Base-by-base conservation (phyloP, 352 stramenopile species). In the Globisporangium recalcitrans region DNA sequence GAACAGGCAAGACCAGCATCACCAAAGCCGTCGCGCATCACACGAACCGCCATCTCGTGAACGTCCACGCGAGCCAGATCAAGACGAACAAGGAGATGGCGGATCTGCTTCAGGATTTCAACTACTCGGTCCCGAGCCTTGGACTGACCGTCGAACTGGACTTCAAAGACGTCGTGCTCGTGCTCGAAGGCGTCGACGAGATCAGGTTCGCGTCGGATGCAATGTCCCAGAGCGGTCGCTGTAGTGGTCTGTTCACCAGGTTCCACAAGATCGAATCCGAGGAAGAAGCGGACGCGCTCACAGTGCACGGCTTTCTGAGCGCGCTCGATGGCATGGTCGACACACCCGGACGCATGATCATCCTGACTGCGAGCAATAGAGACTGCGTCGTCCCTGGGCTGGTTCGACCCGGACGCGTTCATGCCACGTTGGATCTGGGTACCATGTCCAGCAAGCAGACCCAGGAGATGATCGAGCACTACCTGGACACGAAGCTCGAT, bases 1-100 rank as follows among this genome's bases (percentile, higher is more conserved):
- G 82, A 32, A 85, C 77, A 10, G 73, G 81, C 42, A 95, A 93
- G 65, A 95, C 82, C 5, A 82, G 65, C 56, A 58, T 93, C 13
- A 82, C 83, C 70, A 82, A 86, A 56, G 77, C 80, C 19, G 42
- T 95, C 7, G 80, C 85, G 40, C 72, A 86, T 16, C 60, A 77
- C 58, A 64, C 83, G n/a, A 63, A 64, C 22, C 71, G 75, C 36
- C 70, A 88, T 26, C 77, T 88, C 44, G 64, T 86, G 26, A 67
- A 65, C 34, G 66, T 86, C 36, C 55, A 64, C 19, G 56, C 82
- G 3, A 53, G 27, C 14, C 65, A 70, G 11, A 63, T 86, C 63
- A 59, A 71, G 29, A 86, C 75, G 26, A 86, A 85, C 68, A 68
- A 82, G 58, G 71, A 82, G 34, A 64, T 86, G n/a, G 73, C 77